Percentiles rank a stretch among this genome's conserved stretches.
Evolutionary conservation across 1,139 yeast genomes (phyloP).

Genomic region (Kodamaea alishanica): DNA sequence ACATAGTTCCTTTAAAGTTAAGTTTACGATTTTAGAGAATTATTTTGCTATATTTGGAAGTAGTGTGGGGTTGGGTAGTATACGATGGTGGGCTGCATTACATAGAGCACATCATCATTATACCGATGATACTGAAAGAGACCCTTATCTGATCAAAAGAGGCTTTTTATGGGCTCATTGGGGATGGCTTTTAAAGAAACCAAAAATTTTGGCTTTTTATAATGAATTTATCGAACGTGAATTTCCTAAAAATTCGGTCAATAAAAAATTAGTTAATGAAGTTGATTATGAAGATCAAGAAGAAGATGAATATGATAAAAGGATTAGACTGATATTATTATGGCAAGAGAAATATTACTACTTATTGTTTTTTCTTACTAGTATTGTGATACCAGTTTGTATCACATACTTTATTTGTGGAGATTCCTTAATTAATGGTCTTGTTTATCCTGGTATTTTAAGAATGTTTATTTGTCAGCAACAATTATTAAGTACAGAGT

Average conservation of each 20-base stretch:
- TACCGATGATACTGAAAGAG: slow-evolving; percentile 61
- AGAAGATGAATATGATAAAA: slow-evolving; percentile 13
- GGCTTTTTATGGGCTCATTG: slow-evolving; percentile 60
- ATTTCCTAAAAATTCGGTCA: slow-evolving; percentile 29
- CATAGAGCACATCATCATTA: slow-evolving; percentile 70
- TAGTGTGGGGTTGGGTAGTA: slow-evolving; percentile 60
- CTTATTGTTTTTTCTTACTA: slow-evolving; percentile 40
- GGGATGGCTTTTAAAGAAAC: slow-evolving; percentile 60
- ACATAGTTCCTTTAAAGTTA: slow-evolving; percentile 51
- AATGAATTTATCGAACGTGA: slow-evolving; percentile 39
- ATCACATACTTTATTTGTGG: slow-evolving; percentile 36
- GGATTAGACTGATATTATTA: slow-evolving; percentile 27
- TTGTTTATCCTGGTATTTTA: slow-evolving; percentile 60
- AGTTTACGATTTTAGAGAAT: slow-evolving; percentile 33
- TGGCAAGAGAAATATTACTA: slow-evolving; percentile 58
- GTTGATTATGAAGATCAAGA: background rate
- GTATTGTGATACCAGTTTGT: slow-evolving; percentile 48
- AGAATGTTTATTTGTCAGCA: slow-evolving; percentile 59
- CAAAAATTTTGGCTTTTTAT: slow-evolving; percentile 37
- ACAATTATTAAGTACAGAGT: slow-evolving; percentile 51
- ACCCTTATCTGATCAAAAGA: slow-evolving; percentile 61
- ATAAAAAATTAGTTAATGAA: slow-evolving; percentile 1
- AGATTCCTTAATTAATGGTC: slow-evolving; percentile 52
- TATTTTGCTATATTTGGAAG: slow-evolving; percentile 53
- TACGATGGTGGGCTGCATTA: slow-evolving; percentile 59